Conservation (phyloP, 2,329 filamentous ascomycete genomes). For the Cordyceps cateniannulata region DNA sequence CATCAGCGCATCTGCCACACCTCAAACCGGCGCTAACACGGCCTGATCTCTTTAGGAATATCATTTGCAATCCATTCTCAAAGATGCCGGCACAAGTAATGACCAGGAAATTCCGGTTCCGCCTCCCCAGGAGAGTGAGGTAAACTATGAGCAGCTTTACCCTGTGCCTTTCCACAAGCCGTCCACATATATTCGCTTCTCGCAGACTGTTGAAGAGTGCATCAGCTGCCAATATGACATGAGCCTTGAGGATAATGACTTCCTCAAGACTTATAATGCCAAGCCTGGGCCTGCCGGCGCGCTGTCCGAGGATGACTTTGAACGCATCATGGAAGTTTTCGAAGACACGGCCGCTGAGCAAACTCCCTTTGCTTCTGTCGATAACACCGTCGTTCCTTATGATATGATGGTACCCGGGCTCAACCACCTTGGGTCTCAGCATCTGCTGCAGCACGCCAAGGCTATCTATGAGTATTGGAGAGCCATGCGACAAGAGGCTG, state of each 20-base stretch:
- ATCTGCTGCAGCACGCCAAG: constrained; percentile 57
- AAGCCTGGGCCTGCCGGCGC: constrained; percentile 58
- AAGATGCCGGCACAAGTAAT: constrained; percentile 47
- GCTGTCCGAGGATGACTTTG: constrained; percentile 86
- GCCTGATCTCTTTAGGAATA: constrained; percentile 61
- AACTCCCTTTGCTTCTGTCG: constrained; percentile 82
- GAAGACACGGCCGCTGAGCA: constrained; percentile 79
- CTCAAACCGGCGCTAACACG: constrained; percentile 7
- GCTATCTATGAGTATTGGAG: constrained; percentile 90
- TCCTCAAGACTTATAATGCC: constrained; percentile 76
- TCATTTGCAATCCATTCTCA: constrained; percentile 80
- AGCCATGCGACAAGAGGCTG: constrained; percentile 55
- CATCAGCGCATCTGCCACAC: constrained; percentile 4
- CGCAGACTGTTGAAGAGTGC: constrained; percentile 94
- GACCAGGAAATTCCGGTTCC: constrained; percentile 60
- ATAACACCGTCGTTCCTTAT: constrained; percentile 76
- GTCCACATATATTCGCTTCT: constrained; percentile 93
- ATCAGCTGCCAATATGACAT: constrained; percentile 89
- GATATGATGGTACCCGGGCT: constrained; percentile 68
- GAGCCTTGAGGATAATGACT: constrained; percentile 82
- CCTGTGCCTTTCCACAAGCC: constrained; percentile 73
- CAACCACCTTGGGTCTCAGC: constrained; percentile 41
- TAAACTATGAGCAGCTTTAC: constrained; percentile 88
- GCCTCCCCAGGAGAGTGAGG: constrained; percentile 54
- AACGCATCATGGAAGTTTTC: constrained; percentile 90